Conservation (phyloP, 805 yeast genomes). For the Candida taoyuanica region DNA sequence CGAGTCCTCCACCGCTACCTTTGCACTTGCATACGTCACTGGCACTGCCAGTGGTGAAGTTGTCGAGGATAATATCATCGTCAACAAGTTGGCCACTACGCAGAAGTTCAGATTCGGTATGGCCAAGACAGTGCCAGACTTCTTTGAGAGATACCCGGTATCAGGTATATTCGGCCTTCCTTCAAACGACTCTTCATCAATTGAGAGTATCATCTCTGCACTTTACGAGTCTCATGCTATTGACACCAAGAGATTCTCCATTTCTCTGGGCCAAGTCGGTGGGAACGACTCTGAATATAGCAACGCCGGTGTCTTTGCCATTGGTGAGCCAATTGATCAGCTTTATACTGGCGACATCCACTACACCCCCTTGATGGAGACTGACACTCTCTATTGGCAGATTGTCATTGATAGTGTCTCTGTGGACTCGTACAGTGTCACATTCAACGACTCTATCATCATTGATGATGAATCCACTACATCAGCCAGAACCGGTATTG, state of each 20-base stretch:
- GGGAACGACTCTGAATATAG: constrained; percentile 15
- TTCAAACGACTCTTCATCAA: constrained; percentile 34
- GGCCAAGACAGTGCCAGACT: constrained; percentile 47
- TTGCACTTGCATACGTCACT: constrained; percentile 48
- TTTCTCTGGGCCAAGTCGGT: constrained; percentile 36
- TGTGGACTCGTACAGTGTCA: constrained; percentile 31
- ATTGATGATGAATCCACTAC: constrained; percentile 12
- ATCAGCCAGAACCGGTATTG: constrained; percentile 38
- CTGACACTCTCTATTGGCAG: constrained; percentile 47
- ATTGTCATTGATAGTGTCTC: constrained; percentile 36
- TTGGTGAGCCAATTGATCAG: constrained; percentile 37
- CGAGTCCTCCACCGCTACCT: constrained; percentile 29
- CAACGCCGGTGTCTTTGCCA: constrained; percentile 37
- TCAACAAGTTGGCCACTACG: constrained; percentile 31
- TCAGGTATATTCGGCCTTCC: constrained; percentile 62
- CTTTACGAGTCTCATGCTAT: constrained; percentile 33
- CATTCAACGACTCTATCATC: constrained; percentile 27
- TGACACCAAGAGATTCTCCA: constrained; percentile 36
- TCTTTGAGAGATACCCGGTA: constrained; percentile 47
- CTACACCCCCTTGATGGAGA: constrained; percentile 34
- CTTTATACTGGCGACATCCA: constrained; percentile 38
- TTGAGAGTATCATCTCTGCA: constrained; percentile 38
- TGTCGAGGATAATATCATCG: constrained; percentile 32
- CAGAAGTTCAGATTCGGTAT: constrained; percentile 47
- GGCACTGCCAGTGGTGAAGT: constrained; percentile 49